These are phyloP conservation scores for Colletotrichum lindemuthianum DNA, from an alignment of 2,329 filamentous ascomycete genomes.

Conservation along the genomic window DNA sequence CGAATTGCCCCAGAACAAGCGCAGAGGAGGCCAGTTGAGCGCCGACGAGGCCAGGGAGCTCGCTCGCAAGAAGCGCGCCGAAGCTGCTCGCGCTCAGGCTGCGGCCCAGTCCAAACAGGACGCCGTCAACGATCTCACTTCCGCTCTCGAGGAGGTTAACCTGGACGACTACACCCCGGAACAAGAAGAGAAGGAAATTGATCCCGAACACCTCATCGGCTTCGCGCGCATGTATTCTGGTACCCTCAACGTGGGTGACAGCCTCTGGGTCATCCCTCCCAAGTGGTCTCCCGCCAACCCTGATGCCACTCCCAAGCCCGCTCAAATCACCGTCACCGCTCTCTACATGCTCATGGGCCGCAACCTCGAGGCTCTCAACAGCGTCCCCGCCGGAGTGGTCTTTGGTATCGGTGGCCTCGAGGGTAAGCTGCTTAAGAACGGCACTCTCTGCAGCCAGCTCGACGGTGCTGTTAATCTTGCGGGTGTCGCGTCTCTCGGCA, in stretches of 20 bases:
- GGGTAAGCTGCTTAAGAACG: conserved; percentile 94
- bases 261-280: conserved; percentile 88
- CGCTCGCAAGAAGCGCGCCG: conserved; percentile 87
- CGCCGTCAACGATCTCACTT: conserved; percentile 65
- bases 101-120: conserved; percentile 55
- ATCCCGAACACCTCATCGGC: conserved; percentile 90
- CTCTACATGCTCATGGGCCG: conserved; percentile 97
- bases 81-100: conserved; percentile 83
- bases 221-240: conserved; percentile 96
- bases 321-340: conserved; percentile 85
- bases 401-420: conserved; percentile 95
- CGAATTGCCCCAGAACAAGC: conserved; percentile 88
- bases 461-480: conserved; percentile 91
- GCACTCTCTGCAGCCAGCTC: conserved; percentile 88
- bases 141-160: conserved; percentile 69
- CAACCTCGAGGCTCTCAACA: conserved; percentile 81
- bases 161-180: conserved; percentile 63
- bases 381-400: conserved; percentile 91
- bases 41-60: conserved; percentile 91
- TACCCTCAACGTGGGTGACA: conserved; percentile 87
- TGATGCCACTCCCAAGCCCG: conserved; percentile 75
- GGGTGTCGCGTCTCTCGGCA: conserved; percentile 80
- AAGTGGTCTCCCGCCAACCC: conserved; percentile 90
- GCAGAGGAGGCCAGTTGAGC: conserved; percentile 75
- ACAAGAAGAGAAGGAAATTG: conserved; percentile 67